Evolutionary conservation across 2,329 filamentous ascomycete genomes (phyloP), one percentile per base, ranked within the genome.

Genomic region (Botrytis fragariae): DNA sequence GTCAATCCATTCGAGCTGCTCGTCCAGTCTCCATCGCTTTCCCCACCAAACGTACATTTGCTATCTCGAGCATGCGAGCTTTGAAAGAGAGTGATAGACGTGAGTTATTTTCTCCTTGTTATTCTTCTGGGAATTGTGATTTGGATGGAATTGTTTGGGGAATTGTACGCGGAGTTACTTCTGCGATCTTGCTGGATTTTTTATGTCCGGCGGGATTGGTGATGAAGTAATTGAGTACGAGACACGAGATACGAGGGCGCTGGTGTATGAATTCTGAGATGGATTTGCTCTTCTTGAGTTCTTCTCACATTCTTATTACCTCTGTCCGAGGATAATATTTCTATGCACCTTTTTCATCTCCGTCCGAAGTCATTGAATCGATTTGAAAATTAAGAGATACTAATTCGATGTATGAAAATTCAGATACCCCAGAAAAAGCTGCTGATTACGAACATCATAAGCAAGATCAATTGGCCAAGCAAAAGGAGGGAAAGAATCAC

Each of bases 401-500:
- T 60, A 54, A 59, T 14, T 60, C 25, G 8, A 29, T 22, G 64
- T 8, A 44, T 29, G 16, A 10, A 29, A 39, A 32, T 44, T 72
- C 45, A 76, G 79, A 79, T 69, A 74, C 75, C 54, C 75, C 76
- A 14, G 74, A 80, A 64, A 80, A 81, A 76, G 82, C 80, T 68
- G 79, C 83, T 61, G 77, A 82, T 22, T 83, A 86, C 78, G 87
- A 90, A 74, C 87, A 84, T 80, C 88, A 90, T 83, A 90, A 91
- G 83, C 82, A 87, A 72, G 88, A 91, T 79, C 85, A 85, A 37
- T 83, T 91, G 61, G 74, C 86, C 76, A 94, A 95, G 85, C 87
- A 93, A 74, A 89, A 91, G 81, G 83, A 87, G 57, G 93, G 92
- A 74, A 87, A 89, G 81, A 91, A 86, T 71, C 87, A 93, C 80